Conservation (phyloP, 2,329 filamentous ascomycete species). For the Lecanosticta acicola region DNA sequence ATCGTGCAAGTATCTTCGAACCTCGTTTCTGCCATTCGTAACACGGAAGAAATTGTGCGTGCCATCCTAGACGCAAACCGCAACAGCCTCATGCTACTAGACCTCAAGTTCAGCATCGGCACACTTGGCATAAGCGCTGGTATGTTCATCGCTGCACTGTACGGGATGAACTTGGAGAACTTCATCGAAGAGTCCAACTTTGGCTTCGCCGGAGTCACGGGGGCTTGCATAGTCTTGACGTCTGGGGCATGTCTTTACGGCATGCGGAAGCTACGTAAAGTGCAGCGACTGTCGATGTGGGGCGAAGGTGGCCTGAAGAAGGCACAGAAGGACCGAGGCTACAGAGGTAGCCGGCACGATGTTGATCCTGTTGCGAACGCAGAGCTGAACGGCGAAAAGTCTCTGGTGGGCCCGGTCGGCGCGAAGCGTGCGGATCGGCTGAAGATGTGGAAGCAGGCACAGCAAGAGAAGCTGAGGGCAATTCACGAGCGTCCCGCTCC, state of each 20-base stretch:
- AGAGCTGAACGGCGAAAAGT: conserved; percentile 9
- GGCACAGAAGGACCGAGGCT: conserved; percentile 20
- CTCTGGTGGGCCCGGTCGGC: conserved; percentile 25
- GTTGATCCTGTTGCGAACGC: conserved; percentile 13
- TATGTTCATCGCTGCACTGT: conserved; percentile 95
- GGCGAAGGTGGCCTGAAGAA: conserved; percentile 45
- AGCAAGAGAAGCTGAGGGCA: conserved; percentile 19
- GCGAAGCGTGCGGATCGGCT: conserved; percentile 26
- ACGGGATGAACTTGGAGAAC: conserved; percentile 98
- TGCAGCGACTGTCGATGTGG: conserved; percentile 87
- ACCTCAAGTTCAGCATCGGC: conserved; percentile 92
- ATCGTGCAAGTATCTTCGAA: conserved; percentile 94
- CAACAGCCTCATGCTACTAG: conserved; percentile 94
- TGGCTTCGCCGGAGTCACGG: conserved; percentile 74
- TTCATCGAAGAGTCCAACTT: conserved; percentile 92
- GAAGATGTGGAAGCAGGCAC: conserved; percentile 23
- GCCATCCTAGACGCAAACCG: conserved; percentile 97
- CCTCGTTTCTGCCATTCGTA: conserved; percentile 87
- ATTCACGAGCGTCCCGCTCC: conserved; percentile 6
- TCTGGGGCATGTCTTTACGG: conserved; percentile 78
- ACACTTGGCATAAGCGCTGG: conserved; percentile 92
- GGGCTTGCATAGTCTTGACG: conserved; percentile 64
- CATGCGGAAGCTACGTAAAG: conserved; percentile 72
- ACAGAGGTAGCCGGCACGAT: conserved; percentile 27
- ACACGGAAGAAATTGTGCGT: conserved; percentile 96